Percentiles rank a stretch among this genome's conserved stretches.
phyloP scores from a whole-genome alignment of 2,329 filamentous ascomycete genomes.

The Triangularia setosa region DNA sequence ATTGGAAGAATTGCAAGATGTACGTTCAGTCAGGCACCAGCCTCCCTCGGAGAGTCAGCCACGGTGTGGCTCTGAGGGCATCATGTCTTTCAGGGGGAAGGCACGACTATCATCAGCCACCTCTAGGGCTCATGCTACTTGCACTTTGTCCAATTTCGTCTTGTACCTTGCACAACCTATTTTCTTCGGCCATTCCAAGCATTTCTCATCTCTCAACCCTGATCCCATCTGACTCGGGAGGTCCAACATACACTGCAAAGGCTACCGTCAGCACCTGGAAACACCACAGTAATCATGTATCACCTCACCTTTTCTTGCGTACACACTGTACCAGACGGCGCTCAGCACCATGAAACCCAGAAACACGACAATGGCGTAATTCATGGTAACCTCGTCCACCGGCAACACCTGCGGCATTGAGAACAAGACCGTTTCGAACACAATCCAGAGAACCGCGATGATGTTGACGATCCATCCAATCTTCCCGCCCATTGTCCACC shows the following conservation, averaged over 20 bases:
- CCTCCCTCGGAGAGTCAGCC: background rate
- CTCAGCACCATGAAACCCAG: constrained; percentile 46
- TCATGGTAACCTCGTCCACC: constrained; percentile 45
- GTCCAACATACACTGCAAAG: constrained; percentile 27
- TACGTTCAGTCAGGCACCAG: background rate
- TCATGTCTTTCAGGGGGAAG: background rate
- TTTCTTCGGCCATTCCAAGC: too few species aligned
- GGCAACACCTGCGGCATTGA: constrained; percentile 49
- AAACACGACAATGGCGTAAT: constrained; percentile 57
- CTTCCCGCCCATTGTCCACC: constrained; percentile 42
- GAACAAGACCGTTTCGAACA: constrained; percentile 51
- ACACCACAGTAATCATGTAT: too few species aligned
- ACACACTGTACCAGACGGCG: constrained; percentile 46
- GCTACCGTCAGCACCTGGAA: constrained; percentile 1
- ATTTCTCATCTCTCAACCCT: constrained; percentile 9
- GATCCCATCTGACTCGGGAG: constrained; percentile 28
- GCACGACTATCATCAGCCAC: background rate
- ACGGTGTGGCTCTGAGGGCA: background rate
- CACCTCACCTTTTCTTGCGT: constrained; percentile 47
- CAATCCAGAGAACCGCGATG: constrained; percentile 47
- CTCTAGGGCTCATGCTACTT: too few species aligned
- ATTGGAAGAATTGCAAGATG: background rate
- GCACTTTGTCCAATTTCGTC: too few species aligned
- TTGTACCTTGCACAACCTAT: too few species aligned
- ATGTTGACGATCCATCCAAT: constrained; percentile 44